Base-by-base conservation (phyloP, 2,329 filamentous ascomycete species). In the Colletotrichum trifolii region DNA sequence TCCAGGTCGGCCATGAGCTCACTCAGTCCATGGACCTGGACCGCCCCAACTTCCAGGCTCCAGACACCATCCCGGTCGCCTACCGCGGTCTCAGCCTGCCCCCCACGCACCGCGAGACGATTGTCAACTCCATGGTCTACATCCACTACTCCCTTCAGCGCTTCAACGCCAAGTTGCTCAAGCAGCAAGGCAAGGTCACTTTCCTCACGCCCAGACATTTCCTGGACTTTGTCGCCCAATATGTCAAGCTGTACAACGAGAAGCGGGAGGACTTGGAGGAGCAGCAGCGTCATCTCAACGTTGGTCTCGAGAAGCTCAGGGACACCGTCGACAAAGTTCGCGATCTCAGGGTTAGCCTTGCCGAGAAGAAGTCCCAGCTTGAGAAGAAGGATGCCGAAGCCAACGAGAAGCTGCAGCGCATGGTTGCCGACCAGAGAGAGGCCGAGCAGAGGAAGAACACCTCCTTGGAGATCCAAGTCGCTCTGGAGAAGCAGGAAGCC, bases 251-350 rank as follows among this genome's bases (percentile, higher is more conserved):
- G 7, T 98, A 98, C 81, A 97, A 94, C 68, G 96, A 99, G 79
- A 99, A 99, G 83, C 92, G 96, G 10, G 96, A 98, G 77, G 96
- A 99, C 74, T 87, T 99, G 1, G 96, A 99, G 78, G 96, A 99
- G 76, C 96, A 99, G 77, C 96, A 99, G 76, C 91, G 96, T 36
- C 96, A 99, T 85, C 85, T 99, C 68, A 99, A 99, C 73, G 94
- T 98, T 61, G 96, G 96, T 84, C 87, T 99, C 2, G 96, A 99
- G 82, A 99, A 99, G 78, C 84, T 99, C 35, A 88, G 93, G 71
- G 96, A 98, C 79, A 99, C 96, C 2, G 94, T 98, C 25, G 94
- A 97, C 78, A 98, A 99, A 82, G 96, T 99, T 60, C 90, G 93
- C 67, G 95, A 98, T 77, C 85, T 99, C 65, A 90, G 95, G 72